These are phyloP conservation scores for Helotiales sp. DNA, from an alignment of 2,329 filamentous ascomycete genomes.

Conservation along the genomic window DNA sequence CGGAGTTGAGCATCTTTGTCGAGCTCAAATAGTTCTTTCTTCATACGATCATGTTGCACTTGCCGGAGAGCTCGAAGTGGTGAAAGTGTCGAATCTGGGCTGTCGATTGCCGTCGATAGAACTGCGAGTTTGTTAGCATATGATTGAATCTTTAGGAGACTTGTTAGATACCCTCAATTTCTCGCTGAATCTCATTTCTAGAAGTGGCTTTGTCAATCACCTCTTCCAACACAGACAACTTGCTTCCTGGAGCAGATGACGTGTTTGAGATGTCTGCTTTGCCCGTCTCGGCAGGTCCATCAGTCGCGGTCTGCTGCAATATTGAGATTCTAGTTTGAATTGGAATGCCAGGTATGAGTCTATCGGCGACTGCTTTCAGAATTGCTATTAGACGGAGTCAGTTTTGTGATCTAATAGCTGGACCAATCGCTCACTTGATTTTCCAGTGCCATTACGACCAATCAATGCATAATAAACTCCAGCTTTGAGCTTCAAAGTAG, in stretches of 20 bases:
- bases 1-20: slow-evolving; percentile 73
- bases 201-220: slow-evolving; percentile 63
- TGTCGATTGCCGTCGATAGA: slow-evolving; percentile 60
- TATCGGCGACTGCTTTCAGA: slow-evolving; percentile 73
- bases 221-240: slow-evolving; percentile 61
- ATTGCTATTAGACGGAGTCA: slow-evolving; percentile 49
- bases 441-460: slow-evolving; percentile 80
- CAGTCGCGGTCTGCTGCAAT: slow-evolving; percentile 61
- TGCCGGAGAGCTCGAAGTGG: slow-evolving; percentile 61
- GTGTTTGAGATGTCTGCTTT: slow-evolving; percentile 23
- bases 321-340: slow-evolving; percentile 65
- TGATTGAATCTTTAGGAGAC: neutral
- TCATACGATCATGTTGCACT: slow-evolving; percentile 61
- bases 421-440: slow-evolving; percentile 61
- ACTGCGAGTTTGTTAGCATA: slow-evolving; percentile 36
- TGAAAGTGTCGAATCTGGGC: slow-evolving; percentile 51
- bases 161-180: slow-evolving; percentile 55
- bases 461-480: slow-evolving; percentile 76
- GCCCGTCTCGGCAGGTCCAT: slow-evolving; percentile 37
- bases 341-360: slow-evolving; percentile 75
- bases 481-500: slow-evolving; percentile 69
- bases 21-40: slow-evolving; percentile 63
- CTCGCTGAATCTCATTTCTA: slow-evolving; percentile 56
- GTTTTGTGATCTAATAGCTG: neutral
- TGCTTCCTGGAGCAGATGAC: slow-evolving; percentile 25